These are phyloP conservation scores for Anastatica hierochuntica DNA, from an alignment of 345 rosid genomes.

Conservation along the genomic window DNA sequence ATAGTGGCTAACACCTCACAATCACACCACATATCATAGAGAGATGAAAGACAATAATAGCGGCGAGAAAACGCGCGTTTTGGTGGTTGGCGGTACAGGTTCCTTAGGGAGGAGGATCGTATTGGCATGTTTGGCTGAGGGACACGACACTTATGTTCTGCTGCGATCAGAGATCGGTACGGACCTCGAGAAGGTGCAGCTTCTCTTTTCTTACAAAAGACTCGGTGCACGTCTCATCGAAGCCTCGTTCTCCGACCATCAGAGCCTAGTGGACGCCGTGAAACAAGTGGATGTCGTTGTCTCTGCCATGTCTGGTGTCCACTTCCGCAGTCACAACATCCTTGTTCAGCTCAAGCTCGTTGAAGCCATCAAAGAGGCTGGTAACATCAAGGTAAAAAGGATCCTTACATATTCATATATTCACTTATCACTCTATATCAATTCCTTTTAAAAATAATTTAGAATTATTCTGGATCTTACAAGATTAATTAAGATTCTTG, in stretches of 20 bases:
- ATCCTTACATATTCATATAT: too few relatives aligned
- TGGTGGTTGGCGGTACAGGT: slow-evolving; percentile 70
- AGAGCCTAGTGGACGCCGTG: slow-evolving; percentile 36
- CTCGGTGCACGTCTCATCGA: slow-evolving; percentile 48
- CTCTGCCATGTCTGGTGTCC: slow-evolving; percentile 77
- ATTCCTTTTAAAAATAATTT: too few relatives aligned
- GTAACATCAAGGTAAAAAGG: slow-evolving; percentile 79
- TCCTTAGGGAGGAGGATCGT: slow-evolving; percentile 74
- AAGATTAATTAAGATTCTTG: too few relatives aligned
- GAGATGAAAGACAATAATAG: slow-evolving; percentile 6
- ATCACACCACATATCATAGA: too few relatives aligned
- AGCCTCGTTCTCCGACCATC: slow-evolving; percentile 53
- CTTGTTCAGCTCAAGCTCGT: slow-evolving; percentile 79
- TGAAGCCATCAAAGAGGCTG: slow-evolving; percentile 77
- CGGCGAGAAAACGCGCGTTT: slow-evolving; percentile 34
- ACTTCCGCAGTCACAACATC: slow-evolving; percentile 61
- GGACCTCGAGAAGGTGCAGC: slow-evolving; percentile 69
- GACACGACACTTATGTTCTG: slow-evolving; percentile 53
- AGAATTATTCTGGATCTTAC: too few relatives aligned
- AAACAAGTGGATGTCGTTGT: slow-evolving; percentile 63
- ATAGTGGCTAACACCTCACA: too few relatives aligned
- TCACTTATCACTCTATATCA: too few relatives aligned
- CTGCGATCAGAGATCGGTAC: slow-evolving; percentile 55
- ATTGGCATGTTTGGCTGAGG: slow-evolving; percentile 55
- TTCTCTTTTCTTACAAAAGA: slow-evolving; percentile 43